phyloP scores from a whole-genome alignment of 768 basidiomycete species.

The Cystobasidium ongulense region DNA sequence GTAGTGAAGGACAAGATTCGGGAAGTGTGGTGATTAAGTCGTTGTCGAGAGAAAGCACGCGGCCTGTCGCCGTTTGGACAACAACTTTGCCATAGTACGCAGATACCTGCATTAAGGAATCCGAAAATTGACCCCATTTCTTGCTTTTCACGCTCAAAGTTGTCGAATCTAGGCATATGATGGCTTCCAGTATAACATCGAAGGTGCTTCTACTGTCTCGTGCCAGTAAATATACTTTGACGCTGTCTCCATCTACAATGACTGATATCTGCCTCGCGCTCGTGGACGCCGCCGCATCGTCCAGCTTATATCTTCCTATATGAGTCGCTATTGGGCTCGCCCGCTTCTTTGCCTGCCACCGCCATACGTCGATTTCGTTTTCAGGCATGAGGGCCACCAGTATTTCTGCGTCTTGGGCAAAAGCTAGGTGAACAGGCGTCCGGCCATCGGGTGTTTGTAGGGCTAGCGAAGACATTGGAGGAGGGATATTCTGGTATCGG shows the following conservation, averaged over 20 bases:
- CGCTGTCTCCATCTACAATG: background rate
- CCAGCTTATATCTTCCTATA: background rate
- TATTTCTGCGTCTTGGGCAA: slow-evolving; percentile 55
- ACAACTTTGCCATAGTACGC: background rate
- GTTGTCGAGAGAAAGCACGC: background rate
- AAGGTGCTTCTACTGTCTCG: background rate
- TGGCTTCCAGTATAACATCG: background rate
- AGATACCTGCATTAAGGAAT: background rate
- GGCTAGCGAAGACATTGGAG: slow-evolving; percentile 75
- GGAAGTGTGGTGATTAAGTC: slow-evolving; percentile 48
- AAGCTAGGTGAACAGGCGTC: slow-evolving; percentile 60
- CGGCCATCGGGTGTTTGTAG: slow-evolving; percentile 41
- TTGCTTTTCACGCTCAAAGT: background rate
- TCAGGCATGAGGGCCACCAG: slow-evolving; percentile 57
- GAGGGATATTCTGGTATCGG: slow-evolving; percentile 87
- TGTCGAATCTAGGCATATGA: background rate
- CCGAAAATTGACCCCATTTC: background rate
- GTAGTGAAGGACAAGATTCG: slow-evolving; percentile 55
- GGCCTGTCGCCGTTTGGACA: background rate
- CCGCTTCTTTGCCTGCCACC: slow-evolving; percentile 45
- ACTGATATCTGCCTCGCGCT: background rate
- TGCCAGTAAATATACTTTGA: background rate
- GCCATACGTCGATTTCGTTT: slow-evolving; percentile 65
- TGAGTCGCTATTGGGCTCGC: slow-evolving; percentile 29
- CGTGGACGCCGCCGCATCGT: background rate